phyloP scores from a whole-genome alignment of 345 rosid genomes.

The Angophora floribunda region DNA sequence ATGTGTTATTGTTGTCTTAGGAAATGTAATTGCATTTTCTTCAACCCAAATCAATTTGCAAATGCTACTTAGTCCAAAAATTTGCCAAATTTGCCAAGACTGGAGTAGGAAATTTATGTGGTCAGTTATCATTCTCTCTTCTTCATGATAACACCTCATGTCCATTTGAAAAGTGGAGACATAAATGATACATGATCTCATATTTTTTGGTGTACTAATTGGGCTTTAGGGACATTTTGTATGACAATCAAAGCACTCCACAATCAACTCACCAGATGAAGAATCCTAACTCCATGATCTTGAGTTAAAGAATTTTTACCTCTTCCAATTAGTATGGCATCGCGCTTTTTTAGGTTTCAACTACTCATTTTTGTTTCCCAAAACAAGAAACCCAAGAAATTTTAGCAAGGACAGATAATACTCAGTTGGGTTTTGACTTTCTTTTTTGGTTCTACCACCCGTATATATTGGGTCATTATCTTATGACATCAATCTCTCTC shows the following conservation, averaged over 20 bases:
- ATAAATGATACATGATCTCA: background rate
- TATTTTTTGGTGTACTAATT: background rate
- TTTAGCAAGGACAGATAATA: background rate
- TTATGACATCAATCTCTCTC: background rate
- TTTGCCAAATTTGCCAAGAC: background rate
- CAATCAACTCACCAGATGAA: background rate
- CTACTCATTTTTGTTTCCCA: background rate
- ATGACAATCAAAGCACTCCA: background rate
- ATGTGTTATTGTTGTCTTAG: background rate
- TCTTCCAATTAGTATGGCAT: background rate
- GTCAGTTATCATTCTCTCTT: background rate
- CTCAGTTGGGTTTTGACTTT: background rate
- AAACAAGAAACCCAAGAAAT: background rate
- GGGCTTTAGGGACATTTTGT: background rate
- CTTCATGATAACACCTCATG: background rate
- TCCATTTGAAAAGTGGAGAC: background rate
- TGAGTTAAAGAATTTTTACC: background rate
- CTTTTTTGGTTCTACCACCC: background rate
- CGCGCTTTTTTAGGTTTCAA: background rate
- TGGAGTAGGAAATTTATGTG: background rate
- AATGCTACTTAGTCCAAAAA: background rate
- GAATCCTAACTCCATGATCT: background rate
- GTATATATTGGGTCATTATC: background rate
- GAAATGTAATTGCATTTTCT: background rate
- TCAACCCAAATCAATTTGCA: background rate